These are phyloP conservation scores for Thalia dealbata DNA, from an alignment of 176 grass and related monocot species.

Conservation along the genomic window DNA sequence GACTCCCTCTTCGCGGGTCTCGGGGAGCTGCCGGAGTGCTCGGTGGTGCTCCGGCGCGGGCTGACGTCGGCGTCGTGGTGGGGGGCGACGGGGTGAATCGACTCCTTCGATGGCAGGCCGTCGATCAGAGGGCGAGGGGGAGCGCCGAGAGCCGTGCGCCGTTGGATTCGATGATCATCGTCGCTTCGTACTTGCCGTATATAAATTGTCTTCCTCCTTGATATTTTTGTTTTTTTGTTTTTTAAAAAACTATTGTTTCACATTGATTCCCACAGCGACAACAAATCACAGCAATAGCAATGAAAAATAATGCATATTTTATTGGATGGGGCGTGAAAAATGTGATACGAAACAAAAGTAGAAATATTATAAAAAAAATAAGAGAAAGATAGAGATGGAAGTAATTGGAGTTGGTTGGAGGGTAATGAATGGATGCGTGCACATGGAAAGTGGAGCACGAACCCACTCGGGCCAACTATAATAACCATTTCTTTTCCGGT, in stretches of 20 bases:
- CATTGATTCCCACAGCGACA: no score
- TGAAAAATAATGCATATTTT: no score
- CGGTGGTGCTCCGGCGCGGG: constrained; percentile 58
- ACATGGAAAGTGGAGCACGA: background rate
- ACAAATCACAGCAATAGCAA: no score
- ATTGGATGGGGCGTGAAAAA: no score
- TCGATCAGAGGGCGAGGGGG: background rate
- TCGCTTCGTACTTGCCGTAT: background rate
- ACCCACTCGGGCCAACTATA: no score
- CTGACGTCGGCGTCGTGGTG: background rate
- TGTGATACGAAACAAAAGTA: background rate
- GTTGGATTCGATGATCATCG: background rate
- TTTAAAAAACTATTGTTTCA: no score
- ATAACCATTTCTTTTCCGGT: no score
- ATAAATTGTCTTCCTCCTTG: background rate
- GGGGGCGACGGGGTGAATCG: background rate
- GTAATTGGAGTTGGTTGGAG: background rate
- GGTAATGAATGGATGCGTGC: background rate
- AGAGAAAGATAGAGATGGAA: background rate
- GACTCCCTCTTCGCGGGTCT: constrained; percentile 85
- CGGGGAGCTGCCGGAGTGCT: constrained; percentile 83
- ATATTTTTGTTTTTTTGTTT: background rate
- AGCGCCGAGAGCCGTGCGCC: background rate
- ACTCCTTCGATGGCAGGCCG: background rate
- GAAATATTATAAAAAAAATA: background rate